phyloP scores from a whole-genome alignment of 140 eudicot genomes.

The Bidens hawaiensis region DNA sequence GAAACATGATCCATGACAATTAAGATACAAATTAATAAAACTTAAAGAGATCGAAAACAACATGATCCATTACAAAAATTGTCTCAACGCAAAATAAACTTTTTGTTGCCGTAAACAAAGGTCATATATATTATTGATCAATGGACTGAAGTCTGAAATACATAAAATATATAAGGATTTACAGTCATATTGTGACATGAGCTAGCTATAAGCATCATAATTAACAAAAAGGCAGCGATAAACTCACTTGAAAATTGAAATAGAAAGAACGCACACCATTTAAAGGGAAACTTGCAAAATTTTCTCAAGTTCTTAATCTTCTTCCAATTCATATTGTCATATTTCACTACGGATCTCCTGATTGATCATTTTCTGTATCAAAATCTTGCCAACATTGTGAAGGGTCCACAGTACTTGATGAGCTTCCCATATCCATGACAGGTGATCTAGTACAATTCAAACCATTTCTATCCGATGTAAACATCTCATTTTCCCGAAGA shows the following conservation, averaged over 20 bases:
- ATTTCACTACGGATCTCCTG: constrained; percentile 1
- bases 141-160: too few relatives aligned
- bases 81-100: neutral
- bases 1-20: too few relatives aligned
- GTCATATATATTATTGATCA: neutral
- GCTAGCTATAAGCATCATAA: neutral
- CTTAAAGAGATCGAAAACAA: too few relatives aligned
- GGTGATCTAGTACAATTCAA: constrained; percentile 15
- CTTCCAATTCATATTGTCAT: neutral
- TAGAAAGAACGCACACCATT: constrained; percentile 8
- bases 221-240: neutral
- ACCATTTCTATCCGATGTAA: constrained; percentile 17
- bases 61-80: too few relatives aligned
- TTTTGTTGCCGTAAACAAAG: neutral
- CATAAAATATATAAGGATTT: neutral
- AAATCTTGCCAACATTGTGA: constrained; percentile 35
- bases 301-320: neutral
- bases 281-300: constrained; percentile 14
- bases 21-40: too few relatives aligned
- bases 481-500: constrained; percentile 20
- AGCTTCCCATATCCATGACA: constrained; percentile 22
- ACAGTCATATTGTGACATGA: neutral
- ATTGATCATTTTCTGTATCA: constrained; percentile 26
- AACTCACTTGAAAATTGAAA: constrained; percentile 7
- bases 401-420: constrained; percentile 20